Conservation (phyloP, 2,329 filamentous ascomycete species). For the Colletotrichum filicis region DNA sequence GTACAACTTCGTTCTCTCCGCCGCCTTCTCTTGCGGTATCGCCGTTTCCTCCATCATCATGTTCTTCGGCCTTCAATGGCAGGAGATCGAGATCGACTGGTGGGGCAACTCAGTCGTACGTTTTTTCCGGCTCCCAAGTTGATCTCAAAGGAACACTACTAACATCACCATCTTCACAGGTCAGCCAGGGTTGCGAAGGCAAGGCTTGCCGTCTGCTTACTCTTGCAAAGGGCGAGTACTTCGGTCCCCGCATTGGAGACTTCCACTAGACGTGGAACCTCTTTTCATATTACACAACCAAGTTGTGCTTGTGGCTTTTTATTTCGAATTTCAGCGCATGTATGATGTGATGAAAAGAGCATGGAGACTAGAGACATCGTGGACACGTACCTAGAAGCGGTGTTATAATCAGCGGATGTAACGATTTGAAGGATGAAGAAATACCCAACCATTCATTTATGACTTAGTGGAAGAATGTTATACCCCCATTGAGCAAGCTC, state of each 20-base stretch:
- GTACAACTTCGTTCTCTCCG: slow-evolving; percentile 60
- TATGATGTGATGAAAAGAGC: slow-evolving; percentile 19
- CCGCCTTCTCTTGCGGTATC: slow-evolving; percentile 55
- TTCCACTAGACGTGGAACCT: slow-evolving; percentile 11
- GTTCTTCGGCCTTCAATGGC: slow-evolving; percentile 59
- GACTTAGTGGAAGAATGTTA: background rate
- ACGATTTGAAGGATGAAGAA: slow-evolving; percentile 2
- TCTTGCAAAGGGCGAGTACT: slow-evolving; percentile 43
- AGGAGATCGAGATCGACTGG: slow-evolving; percentile 51
- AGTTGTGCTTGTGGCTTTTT: background rate
- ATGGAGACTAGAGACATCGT: background rate
- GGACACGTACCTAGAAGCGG: background rate
- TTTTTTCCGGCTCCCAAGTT: background rate
- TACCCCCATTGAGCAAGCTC: background rate
- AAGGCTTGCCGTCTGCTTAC: slow-evolving; percentile 38
- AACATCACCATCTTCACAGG: background rate
- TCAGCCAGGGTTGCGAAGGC: slow-evolving; percentile 42
- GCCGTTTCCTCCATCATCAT: slow-evolving; percentile 59
- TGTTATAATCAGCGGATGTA: slow-evolving; percentile 5
- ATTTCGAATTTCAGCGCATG: background rate
- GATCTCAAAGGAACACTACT: background rate
- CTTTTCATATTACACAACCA: background rate
- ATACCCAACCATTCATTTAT: slow-evolving; percentile 28
- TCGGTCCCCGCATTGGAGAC: slow-evolving; percentile 41
- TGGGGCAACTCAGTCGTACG: slow-evolving; percentile 53